Conservation (phyloP, 176 grass and related monocot species). For the Hsuehochloa calcarea region DNA sequence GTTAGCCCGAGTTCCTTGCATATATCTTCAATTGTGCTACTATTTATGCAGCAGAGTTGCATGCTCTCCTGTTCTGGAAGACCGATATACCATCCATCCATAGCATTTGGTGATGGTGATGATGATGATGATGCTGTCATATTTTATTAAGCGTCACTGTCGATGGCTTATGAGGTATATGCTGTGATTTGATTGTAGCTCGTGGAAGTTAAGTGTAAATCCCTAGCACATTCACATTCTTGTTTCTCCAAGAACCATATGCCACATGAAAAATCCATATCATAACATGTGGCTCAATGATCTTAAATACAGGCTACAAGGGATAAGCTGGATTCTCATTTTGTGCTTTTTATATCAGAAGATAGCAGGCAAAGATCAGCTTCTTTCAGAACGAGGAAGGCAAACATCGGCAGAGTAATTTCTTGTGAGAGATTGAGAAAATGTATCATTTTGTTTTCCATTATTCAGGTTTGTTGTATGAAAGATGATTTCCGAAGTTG, state of each 20-base stretch:
- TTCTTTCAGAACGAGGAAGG: too few relatives aligned
- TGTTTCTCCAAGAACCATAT: not conserved
- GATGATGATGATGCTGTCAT: not conserved
- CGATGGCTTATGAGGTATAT: not conserved
- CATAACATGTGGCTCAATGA: not conserved
- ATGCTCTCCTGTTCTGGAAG: too few relatives aligned
- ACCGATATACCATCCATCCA: too few relatives aligned
- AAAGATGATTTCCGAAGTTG: not conserved
- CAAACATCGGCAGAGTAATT: too few relatives aligned
- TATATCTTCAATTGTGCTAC: too few relatives aligned
- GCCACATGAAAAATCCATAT: not conserved
- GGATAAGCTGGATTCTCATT: not conserved
- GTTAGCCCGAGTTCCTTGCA: too few relatives aligned
- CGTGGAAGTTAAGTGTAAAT: not conserved
- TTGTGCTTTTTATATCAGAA: too few relatives aligned
- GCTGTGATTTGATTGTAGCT: not conserved
- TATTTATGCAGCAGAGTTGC: too few relatives aligned
- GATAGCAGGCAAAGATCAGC: too few relatives aligned
- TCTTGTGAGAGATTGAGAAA: not conserved
- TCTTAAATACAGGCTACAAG: not conserved
- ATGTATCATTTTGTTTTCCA: not conserved
- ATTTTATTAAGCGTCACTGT: not conserved
- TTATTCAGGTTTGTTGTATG: not conserved
- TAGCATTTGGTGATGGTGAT: not conserved
- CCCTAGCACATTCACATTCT: not conserved